Evolutionary conservation across 1,284 basidiomycete species (phyloP).

Genomic region (Vanrija humicola): DNA sequence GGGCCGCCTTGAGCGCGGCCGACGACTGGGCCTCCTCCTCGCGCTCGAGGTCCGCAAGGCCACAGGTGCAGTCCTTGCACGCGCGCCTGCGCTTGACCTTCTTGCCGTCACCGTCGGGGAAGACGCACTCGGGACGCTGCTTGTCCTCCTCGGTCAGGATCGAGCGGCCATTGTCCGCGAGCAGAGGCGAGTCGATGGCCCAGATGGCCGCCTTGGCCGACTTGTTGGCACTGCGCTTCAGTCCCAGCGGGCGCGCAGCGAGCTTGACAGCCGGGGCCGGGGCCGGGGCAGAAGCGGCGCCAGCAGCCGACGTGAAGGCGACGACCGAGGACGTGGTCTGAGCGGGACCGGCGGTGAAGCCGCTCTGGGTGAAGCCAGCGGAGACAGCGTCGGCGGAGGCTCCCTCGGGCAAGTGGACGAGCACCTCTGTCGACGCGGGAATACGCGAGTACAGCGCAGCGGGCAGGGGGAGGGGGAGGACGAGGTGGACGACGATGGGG

Average conservation of each 20-base stretch:
- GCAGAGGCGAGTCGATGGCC: slow-evolving; percentile 44
- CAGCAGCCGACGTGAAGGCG: slow-evolving; percentile 37
- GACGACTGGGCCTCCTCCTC: slow-evolving; percentile 60
- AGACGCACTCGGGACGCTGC: slow-evolving; percentile 49
- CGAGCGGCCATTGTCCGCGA: slow-evolving; percentile 50
- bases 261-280: slow-evolving; percentile 14
- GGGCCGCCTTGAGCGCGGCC: slow-evolving; percentile 33
- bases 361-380: slow-evolving; percentile 8
- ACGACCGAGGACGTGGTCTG: slow-evolving; percentile 27
- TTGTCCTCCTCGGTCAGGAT: slow-evolving; percentile 54
- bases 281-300: slow-evolving; percentile 13
- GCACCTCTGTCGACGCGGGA: slow-evolving; percentile 35
- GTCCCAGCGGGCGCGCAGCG: slow-evolving; percentile 30
- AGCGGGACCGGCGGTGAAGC: slow-evolving; percentile 28
- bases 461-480: slow-evolving; percentile 44
- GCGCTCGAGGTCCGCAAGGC: slow-evolving; percentile 83
- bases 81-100: slow-evolving; percentile 57
- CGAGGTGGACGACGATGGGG: slow-evolving; percentile 41
- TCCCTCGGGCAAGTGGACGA: slow-evolving; percentile 28
- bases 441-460: slow-evolving; percentile 34
- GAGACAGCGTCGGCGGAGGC: slow-evolving; percentile 27
- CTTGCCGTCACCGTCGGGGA: slow-evolving; percentile 42
- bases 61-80: slow-evolving; percentile 91
- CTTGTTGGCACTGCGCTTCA: slow-evolving; percentile 33
- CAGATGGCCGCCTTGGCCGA: slow-evolving; percentile 48